Evolutionary conservation across 345 rosid species (phyloP).

Genomic region (Hibiscus trionum): DNA sequence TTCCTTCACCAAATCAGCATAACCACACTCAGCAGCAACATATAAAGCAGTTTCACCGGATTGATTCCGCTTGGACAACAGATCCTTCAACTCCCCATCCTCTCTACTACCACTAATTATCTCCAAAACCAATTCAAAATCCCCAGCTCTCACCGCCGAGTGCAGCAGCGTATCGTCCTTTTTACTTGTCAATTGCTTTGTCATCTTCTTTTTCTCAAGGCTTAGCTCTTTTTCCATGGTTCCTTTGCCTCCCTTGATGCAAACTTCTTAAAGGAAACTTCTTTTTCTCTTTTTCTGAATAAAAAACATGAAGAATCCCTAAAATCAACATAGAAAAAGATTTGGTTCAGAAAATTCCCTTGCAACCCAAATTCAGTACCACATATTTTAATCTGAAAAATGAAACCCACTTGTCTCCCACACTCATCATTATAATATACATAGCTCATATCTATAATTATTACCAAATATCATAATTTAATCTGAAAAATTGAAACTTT

Average conservation of each 20-base stretch:
- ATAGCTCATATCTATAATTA: too few relatives aligned
- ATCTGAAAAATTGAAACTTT: too few relatives aligned
- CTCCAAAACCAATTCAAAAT: conserved; percentile 39
- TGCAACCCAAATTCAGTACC: conserved; percentile 8
- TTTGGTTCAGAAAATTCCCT: conserved; percentile 6
- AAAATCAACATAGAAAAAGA: conserved; percentile 2
- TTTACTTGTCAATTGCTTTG: conserved; percentile 68
- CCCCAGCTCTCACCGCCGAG: conserved; percentile 60
- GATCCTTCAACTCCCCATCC: conserved; percentile 34
- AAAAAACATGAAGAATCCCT: neutral
- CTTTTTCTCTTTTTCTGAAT: neutral
- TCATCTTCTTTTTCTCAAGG: conserved; percentile 43
- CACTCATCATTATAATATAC: neutral
- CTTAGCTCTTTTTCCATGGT: conserved; percentile 24
- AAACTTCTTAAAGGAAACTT: neutral
- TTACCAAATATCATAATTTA: neutral
- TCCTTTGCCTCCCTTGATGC: conserved; percentile 13
- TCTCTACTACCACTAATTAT: conserved; percentile 31
- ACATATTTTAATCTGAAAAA: neutral
- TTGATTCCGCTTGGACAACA: conserved; percentile 57
- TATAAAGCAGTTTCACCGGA: conserved; percentile 80
- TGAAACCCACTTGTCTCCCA: neutral
- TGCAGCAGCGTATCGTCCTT: conserved; percentile 71
- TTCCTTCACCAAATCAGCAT: conserved; percentile 52
- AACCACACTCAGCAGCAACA: conserved; percentile 68